Conservation (phyloP, 352 stramenopile species). For the Blastocystis sp. region DNA sequence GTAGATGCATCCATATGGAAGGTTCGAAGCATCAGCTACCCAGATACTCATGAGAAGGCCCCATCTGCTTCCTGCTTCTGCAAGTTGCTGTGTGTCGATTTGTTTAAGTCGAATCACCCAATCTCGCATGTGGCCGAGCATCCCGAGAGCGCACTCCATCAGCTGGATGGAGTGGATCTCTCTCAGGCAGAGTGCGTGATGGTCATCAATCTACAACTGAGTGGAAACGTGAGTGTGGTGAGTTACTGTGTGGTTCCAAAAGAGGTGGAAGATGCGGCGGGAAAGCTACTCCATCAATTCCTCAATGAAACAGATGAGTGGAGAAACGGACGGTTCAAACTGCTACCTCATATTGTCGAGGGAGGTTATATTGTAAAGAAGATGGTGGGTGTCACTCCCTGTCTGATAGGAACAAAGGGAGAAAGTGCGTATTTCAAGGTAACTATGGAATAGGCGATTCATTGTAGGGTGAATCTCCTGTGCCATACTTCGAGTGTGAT, state of each 20-base stretch:
- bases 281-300: not conserved
- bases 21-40: constrained; percentile 8
- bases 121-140: constrained; percentile 12
- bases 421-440: constrained; percentile 19
- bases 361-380: constrained; percentile 56
- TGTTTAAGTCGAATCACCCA: not conserved
- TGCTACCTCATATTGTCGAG: constrained; percentile 55
- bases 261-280: not conserved
- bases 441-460: not conserved
- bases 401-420: constrained; percentile 50
- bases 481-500: constrained; percentile 56
- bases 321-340: constrained; percentile 30
- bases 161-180: not conserved
- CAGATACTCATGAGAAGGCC: not conserved
- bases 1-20: constrained; percentile 38
- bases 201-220: constrained; percentile 22
- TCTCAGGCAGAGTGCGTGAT: not conserved
- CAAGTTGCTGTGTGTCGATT: constrained; percentile 3
- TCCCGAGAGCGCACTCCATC: not conserved
- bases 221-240: not conserved
- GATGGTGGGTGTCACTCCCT: constrained; percentile 32
- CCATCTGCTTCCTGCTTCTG: not conserved
- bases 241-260: constrained; percentile 1
- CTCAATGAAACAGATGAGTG: constrained; percentile 14
- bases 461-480: constrained; percentile 1